Conservation (phyloP, 331 rosid genomes). For the Quercus tomentella region DNA sequence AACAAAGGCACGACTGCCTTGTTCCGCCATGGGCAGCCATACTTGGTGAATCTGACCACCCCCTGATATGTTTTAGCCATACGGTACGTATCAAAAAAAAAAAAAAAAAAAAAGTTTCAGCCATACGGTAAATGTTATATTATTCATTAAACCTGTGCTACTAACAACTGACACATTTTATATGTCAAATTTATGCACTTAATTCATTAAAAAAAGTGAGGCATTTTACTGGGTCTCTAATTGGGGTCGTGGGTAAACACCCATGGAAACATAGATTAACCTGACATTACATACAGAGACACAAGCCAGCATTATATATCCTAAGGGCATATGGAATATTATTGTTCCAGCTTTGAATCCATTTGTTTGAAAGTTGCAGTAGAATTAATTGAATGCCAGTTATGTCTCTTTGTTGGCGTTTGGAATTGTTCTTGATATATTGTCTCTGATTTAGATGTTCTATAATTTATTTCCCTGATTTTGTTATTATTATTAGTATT, state of each 20-base stretch:
- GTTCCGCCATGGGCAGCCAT: conserved; percentile 29
- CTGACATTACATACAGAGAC: too few relatives aligned
- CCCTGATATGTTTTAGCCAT: not conserved
- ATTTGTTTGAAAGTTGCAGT: not conserved
- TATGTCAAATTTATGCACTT: too few relatives aligned
- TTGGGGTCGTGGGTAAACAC: too few relatives aligned
- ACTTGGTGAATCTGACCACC: conserved; percentile 28
- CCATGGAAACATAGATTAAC: too few relatives aligned
- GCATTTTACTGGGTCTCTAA: too few relatives aligned
- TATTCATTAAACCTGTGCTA: too few relatives aligned
- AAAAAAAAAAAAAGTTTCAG: too few relatives aligned
- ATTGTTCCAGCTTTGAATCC: not conserved
- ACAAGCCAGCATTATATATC: too few relatives aligned
- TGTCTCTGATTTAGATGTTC: not conserved
- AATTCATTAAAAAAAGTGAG: too few relatives aligned
- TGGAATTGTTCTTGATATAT: not conserved
- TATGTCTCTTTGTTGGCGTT: not conserved
- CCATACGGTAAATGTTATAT: too few relatives aligned
- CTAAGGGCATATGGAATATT: not conserved
- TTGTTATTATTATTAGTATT: not conserved
- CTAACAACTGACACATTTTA: too few relatives aligned
- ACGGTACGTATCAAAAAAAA: too few relatives aligned
- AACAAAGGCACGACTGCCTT: conserved; percentile 48
- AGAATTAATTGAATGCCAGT: not conserved
- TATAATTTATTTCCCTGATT: not conserved